Percentiles rank a stretch among this genome's conserved stretches.
phyloP scores from a whole-genome alignment of 2,329 filamentous ascomycete genomes.

The Diaporthe ilicicola region DNA sequence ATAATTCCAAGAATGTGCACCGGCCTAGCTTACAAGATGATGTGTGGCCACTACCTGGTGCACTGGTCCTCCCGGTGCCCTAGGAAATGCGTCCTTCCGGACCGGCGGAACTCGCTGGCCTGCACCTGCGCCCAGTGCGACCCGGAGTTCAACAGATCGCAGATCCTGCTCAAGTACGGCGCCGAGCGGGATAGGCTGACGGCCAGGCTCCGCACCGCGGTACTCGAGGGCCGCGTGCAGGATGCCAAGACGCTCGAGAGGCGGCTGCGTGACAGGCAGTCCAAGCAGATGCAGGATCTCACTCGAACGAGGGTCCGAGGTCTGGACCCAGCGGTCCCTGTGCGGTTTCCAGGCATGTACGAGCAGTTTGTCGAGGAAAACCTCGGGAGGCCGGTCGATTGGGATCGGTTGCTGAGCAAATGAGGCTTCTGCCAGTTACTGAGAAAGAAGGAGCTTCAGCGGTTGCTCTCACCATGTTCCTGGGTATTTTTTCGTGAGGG shows the following conservation, averaged over 20 bases:
- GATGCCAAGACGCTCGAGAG: conserved; percentile 30
- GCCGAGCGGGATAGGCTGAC: conserved; percentile 11
- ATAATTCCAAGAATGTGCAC: conserved; percentile 31
- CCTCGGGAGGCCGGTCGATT: conserved; percentile 27
- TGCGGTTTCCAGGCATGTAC: conserved; percentile 31
- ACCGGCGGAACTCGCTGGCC: conserved; percentile 22
- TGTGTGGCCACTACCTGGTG: conserved; percentile 34
- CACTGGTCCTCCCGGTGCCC: conserved; percentile 31
- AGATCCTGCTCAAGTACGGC: conserved; percentile 28
- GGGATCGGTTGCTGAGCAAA: conserved; percentile 26
- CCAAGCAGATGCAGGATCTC: conserved; percentile 28
- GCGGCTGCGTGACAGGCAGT: conserved; percentile 13
- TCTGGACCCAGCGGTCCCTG: conserved; percentile 24
- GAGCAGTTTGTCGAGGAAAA: conserved; percentile 30
- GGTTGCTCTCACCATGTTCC: conserved; percentile 18
- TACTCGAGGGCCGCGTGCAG: conserved; percentile 54
- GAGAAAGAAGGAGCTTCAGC: too few relatives aligned
- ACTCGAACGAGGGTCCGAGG: conserved; percentile 5
- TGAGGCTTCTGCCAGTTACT: neutral
- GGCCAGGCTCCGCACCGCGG: conserved; percentile 58
- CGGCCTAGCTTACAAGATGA: conserved; percentile 31
- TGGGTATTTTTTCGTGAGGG: conserved; percentile 17
- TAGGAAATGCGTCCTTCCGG: conserved; percentile 31
- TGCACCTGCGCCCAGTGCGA: conserved; percentile 35
- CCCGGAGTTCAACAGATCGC: conserved; percentile 24